Evolutionary conservation across 1,139 yeast species (phyloP).

Genomic region (Pichia sorboxylosa): DNA sequence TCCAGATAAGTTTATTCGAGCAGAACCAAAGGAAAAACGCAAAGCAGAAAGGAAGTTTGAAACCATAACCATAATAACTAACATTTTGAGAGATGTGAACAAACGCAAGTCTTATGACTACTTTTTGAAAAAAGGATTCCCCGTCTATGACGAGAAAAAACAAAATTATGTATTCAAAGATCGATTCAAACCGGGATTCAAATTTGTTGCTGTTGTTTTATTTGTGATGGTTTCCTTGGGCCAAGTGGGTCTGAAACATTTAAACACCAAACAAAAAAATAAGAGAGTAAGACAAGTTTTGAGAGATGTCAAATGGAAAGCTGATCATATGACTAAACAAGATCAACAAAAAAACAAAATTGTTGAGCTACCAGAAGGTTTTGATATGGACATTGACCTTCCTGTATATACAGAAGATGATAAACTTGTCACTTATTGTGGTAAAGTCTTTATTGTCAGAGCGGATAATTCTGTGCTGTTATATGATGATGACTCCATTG

Average conservation of each 20-base stretch:
- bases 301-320: conserved; percentile 14
- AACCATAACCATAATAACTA: conserved; percentile 61
- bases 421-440: conserved; percentile 13
- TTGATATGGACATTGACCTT: background rate
- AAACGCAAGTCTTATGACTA: conserved; percentile 73
- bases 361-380: conserved; percentile 12
- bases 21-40: conserved; percentile 27
- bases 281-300: conserved; percentile 12
- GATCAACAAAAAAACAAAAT: conserved; percentile 5
- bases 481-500: conserved; percentile 7
- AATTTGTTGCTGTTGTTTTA: conserved; percentile 4
- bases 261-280: conserved; percentile 9
- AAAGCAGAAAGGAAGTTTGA: conserved; percentile 53
- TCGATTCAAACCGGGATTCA: conserved; percentile 9
- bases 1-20: conserved; percentile 58
- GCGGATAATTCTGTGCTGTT: conserved; percentile 11
- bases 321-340: conserved; percentile 8
- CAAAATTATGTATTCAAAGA: conserved; percentile 9
- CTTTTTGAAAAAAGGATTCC: conserved; percentile 77
- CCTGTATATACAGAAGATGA: conserved; percentile 9
- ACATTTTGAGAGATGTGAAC: conserved; percentile 48
- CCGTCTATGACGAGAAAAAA: conserved; percentile 31
- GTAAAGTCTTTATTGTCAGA: conserved; percentile 13
- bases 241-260: conserved; percentile 8
- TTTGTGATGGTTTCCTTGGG: conserved; percentile 8